Evolutionary conservation across 257 asterid species (phyloP), one percentile per base, ranked within the genome.

Genomic region (Penstemon newberryi): DNA sequence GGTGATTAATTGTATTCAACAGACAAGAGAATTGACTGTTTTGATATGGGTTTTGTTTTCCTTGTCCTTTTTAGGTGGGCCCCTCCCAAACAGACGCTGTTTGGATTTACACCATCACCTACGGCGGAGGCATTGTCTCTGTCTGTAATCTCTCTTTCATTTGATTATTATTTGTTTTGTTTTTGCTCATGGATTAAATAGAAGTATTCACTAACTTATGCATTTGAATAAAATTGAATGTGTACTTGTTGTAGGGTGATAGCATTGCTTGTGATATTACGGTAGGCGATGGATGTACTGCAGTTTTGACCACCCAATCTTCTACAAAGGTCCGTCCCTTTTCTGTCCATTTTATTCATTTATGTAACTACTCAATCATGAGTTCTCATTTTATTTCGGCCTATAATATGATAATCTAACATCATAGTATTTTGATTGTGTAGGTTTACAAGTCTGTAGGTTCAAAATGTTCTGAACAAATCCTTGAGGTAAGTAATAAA

Each of bases 71-170:
- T 25, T 25, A 88, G 99, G 95, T 86, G 79, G 95, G 92, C 12
- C 70, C 90, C 49, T 85, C 94, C 51, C 79, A 76, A 70, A 78
- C 86, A 12, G 97, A 91, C 65, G 97, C 89, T 58, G 96, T 89
- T 55, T 89, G 99, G 99, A 89, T 94, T 82, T 94, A 94, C 84
- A 78, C 85, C 54, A 78, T 89, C 75, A 89, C 92, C 51, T 91
- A 91, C 57, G 99, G 99, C 62, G 99, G 99, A 60, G 99, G 97
- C 75, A 79, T 94, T 76, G 99, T 94, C 36, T 91, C 97, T 72
- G 97, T 87, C 82, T 19, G 77, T 60, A 39, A 40, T 10, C 46
- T 40, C 56, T 56, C 7, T 15, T 38, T 50, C 69, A 46, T 36
- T 53, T 67, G 5, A 38, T 41, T 43, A 15, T 4, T 41, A 59